Percentiles rank a stretch among this genome's conserved stretches.
phyloP scores from a whole-genome alignment of 2,329 filamentous ascomycete genomes.

The Calonectria ilicicola region DNA sequence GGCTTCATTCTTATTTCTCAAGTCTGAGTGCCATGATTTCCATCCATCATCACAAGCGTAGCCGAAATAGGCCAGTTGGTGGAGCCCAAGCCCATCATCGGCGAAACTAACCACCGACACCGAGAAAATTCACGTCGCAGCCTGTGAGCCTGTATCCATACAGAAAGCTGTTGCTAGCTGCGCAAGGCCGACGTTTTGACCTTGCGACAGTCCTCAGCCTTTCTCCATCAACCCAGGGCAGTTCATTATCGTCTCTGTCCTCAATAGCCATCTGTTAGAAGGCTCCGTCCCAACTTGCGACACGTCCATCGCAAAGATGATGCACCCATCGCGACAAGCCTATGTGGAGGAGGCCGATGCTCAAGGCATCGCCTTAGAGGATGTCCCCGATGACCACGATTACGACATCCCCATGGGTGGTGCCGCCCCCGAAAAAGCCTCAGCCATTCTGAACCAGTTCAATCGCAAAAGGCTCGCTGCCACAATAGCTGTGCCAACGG shows the following conservation, averaged over 20 bases:
- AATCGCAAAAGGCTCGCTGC: constrained; percentile 91
- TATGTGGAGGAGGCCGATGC: constrained; percentile 88
- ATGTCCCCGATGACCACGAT: constrained; percentile 78
- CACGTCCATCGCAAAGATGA: constrained; percentile 57
- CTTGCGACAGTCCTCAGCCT: background rate
- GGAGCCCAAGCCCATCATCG: constrained; percentile 27
- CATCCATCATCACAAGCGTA: background rate
- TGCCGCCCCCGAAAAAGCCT: constrained; percentile 82
- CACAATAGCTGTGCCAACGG: constrained; percentile 91
- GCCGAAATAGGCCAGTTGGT: background rate
- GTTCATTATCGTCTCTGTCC: background rate
- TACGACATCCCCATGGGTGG: constrained; percentile 79
- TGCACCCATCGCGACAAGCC: constrained; percentile 91
- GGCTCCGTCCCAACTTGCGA: constrained; percentile 1
- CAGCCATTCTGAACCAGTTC: constrained; percentile 88
- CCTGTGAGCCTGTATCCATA: constrained; percentile 1
- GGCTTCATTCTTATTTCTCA: background rate
- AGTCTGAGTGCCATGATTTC: background rate
- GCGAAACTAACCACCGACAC: constrained; percentile 44
- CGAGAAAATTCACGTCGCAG: constrained; percentile 37
- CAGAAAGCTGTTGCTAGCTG: constrained; percentile 15
- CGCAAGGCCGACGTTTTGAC: constrained; percentile 13
- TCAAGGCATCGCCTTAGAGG: constrained; percentile 60
- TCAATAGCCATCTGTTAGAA: background rate
- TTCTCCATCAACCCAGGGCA: background rate